Evolutionary conservation across 345 rosid species (phyloP).

Genomic region (Melaleuca alternifolia): DNA sequence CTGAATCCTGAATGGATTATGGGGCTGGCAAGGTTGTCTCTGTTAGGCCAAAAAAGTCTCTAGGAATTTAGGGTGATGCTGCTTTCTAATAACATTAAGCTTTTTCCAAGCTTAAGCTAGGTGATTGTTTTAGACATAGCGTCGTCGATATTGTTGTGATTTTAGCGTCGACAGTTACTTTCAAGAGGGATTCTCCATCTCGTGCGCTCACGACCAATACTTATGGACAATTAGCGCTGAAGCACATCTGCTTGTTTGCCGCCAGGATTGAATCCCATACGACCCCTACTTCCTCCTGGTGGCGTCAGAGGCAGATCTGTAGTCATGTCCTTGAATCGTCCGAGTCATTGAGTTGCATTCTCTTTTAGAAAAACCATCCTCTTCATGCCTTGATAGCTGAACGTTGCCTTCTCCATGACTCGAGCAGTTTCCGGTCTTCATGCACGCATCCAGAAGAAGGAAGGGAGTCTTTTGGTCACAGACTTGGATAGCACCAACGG

Average conservation of each 20-base stretch:
- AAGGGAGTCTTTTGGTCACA: conserved; percentile 45
- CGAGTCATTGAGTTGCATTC: not conserved
- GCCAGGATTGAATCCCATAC: not conserved
- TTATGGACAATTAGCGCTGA: not conserved
- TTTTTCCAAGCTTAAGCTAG: not conserved
- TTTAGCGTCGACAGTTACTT: not conserved
- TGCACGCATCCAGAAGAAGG: conserved; percentile 66
- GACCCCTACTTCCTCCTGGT: not conserved
- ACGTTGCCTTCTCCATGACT: not conserved
- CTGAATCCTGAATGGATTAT: not conserved
- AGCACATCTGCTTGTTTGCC: not conserved
- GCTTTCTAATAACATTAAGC: not conserved
- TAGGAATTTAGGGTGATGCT: not conserved
- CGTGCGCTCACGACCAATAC: not conserved
- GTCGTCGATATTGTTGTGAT: not conserved
- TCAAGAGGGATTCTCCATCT: not conserved
- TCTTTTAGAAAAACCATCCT: not conserved
- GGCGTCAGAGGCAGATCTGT: not conserved
- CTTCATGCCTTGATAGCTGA: not conserved
- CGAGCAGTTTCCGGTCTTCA: conserved; percentile 65
- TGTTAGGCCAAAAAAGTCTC: not conserved
- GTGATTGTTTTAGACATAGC: not conserved
- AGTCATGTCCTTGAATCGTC: not conserved
- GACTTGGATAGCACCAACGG: conserved; percentile 90
- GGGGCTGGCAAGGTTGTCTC: not conserved